Evolutionary conservation across 345 rosid species (phyloP).

Genomic region (Trapa incisa): DNA sequence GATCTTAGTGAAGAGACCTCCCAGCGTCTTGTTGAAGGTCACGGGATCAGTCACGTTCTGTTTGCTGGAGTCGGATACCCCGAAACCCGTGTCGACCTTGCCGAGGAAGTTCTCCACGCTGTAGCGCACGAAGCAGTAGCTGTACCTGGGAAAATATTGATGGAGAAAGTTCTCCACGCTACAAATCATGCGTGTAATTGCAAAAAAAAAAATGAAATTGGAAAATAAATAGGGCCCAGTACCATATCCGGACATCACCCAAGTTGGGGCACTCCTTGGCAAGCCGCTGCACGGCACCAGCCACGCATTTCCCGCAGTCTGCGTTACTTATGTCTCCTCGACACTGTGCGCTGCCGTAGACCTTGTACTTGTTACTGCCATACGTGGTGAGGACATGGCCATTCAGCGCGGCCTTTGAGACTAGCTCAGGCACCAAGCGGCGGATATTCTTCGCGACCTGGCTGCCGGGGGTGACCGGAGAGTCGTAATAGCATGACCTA

Average conservation of each 20-base stretch:
- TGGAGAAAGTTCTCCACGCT: too few relatives aligned
- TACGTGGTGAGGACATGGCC: slow-evolving; percentile 29
- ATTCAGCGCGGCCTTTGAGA: slow-evolving; percentile 24
- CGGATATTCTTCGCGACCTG: slow-evolving; percentile 32
- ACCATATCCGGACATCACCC: slow-evolving; percentile 47
- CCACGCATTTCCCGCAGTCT: slow-evolving; percentile 44
- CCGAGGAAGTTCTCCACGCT: slow-evolving; percentile 28
- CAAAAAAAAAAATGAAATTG: too few relatives aligned
- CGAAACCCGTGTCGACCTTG: slow-evolving; percentile 34
- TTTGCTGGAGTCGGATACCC: slow-evolving; percentile 34
- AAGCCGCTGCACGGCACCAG: slow-evolving; percentile 45
- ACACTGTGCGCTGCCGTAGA: slow-evolving; percentile 30
- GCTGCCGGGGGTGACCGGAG: slow-evolving; percentile 13
- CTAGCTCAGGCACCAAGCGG: slow-evolving; percentile 23
- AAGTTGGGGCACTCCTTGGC: slow-evolving; percentile 37
- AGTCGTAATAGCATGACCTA: too few relatives aligned
- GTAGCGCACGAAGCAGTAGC: slow-evolving; percentile 53
- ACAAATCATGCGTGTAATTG: too few relatives aligned
- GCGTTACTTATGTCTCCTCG: slow-evolving; percentile 47
- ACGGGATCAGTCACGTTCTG: slow-evolving; percentile 42
- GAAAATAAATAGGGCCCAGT: neutral
- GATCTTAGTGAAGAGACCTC: slow-evolving; percentile 27
- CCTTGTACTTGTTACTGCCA: slow-evolving; percentile 20
- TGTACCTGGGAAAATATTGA: slow-evolving; percentile 16
- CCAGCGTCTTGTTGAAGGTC: slow-evolving; percentile 40